Conservation (phyloP, 2,329 filamentous ascomycete genomes). For the Teratosphaeria destructans region DNA sequence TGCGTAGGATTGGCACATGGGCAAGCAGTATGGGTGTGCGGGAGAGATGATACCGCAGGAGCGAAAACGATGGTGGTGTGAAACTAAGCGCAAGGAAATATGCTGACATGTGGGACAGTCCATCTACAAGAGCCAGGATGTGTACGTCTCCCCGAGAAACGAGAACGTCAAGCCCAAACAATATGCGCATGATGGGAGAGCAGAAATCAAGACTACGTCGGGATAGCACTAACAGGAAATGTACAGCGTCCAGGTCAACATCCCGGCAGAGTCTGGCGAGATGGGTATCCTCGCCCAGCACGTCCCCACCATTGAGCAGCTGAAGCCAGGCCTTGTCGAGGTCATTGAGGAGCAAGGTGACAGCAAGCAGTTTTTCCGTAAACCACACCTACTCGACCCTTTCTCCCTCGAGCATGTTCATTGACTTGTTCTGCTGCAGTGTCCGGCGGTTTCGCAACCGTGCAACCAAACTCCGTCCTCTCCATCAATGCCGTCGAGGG, state of each 20-base stretch:
- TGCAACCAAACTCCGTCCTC: slow-evolving; percentile 86
- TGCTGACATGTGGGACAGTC: slow-evolving; percentile 34
- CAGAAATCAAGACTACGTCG: slow-evolving; percentile 3
- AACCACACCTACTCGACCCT: slow-evolving; percentile 20
- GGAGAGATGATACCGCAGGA: not conserved
- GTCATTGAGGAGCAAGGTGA: slow-evolving; percentile 84
- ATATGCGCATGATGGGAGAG: not conserved
- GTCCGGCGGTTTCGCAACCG: slow-evolving; percentile 90
- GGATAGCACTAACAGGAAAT: slow-evolving; percentile 9
- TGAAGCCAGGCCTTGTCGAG: slow-evolving; percentile 93
- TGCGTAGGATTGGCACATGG: slow-evolving; percentile 36
- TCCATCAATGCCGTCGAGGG: slow-evolving; percentile 99
- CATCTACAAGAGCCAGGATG: slow-evolving; percentile 60
- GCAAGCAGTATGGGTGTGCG: not conserved
- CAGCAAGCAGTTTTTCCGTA: slow-evolving; percentile 98
- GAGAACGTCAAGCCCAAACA: slow-evolving; percentile 1
- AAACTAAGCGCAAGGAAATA: not conserved
- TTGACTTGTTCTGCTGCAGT: slow-evolving; percentile 42
- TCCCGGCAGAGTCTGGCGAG: slow-evolving; percentile 93
- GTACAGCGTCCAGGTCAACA: slow-evolving; percentile 87
- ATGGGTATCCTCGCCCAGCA: slow-evolving; percentile 99
- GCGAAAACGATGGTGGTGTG: not conserved
- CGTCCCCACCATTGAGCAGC: slow-evolving; percentile 96
- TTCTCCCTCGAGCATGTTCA: not conserved
- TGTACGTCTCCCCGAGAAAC: slow-evolving; percentile 42